Conservation (phyloP, 2,329 filamentous ascomycete genomes). For the Verticillium tricorpus region DNA sequence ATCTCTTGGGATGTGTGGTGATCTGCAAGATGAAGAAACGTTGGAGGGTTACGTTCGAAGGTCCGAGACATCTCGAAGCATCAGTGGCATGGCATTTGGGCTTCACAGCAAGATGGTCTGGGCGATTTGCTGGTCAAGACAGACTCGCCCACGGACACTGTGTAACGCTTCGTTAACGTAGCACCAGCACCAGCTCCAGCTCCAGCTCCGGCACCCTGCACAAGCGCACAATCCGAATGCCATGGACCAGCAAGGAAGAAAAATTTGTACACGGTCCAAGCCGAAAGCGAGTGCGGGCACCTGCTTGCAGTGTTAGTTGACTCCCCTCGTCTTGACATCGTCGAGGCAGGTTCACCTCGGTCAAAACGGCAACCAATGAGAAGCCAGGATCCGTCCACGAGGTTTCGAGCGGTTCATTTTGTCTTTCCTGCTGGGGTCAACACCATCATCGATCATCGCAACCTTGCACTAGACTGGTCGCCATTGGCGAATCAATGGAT, state of each 20-base stretch:
- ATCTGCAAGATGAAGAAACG: neutral
- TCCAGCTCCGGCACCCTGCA: neutral
- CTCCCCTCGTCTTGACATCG: neutral
- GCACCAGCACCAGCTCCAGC: neutral
- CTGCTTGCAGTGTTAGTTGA: neutral
- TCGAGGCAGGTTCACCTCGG: neutral
- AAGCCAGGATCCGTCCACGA: neutral
- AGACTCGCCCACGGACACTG: no score
- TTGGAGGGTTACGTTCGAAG: neutral
- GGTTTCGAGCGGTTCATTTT: neutral
- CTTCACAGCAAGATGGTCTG: neutral
- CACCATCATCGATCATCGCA: neutral
- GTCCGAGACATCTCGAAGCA: neutral
- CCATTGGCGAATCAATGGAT: constrained; percentile 1
- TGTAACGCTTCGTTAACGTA: neutral
- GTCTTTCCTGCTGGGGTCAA: neutral
- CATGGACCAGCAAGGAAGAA: neutral
- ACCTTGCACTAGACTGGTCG: neutral
- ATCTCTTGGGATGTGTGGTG: neutral
- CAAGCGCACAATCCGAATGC: neutral
- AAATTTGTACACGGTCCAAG: neutral
- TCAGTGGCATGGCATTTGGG: neutral
- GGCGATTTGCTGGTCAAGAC: no score
- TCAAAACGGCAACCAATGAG: neutral
- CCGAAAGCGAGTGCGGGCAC: neutral